Evolutionary conservation across 805 yeast species (phyloP).

Genomic region (Wickerhamiella domercqiae): DNA sequence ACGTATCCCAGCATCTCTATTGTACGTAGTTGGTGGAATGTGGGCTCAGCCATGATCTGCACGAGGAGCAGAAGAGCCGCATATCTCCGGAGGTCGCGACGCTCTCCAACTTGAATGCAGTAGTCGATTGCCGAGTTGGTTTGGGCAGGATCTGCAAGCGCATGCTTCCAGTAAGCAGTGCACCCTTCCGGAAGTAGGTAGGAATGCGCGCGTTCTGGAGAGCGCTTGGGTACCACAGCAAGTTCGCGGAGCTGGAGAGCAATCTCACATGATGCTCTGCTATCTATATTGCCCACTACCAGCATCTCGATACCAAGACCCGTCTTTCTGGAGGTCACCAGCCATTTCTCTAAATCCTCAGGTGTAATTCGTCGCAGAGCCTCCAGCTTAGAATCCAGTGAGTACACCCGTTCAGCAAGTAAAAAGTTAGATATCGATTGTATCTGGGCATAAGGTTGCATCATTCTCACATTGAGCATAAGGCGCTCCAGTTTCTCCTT

Average conservation of each 20-base stretch:
- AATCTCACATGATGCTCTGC: slow-evolving; percentile 34
- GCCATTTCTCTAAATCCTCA: slow-evolving; percentile 7
- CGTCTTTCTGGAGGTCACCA: slow-evolving; percentile 26
- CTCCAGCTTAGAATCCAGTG: slow-evolving; percentile 44
- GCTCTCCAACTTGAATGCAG: slow-evolving; percentile 48
- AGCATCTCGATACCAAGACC: slow-evolving; percentile 59
- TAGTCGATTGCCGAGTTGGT: slow-evolving; percentile 76
- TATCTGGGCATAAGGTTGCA: slow-evolving; percentile 67
- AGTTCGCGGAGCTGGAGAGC: slow-evolving; percentile 1
- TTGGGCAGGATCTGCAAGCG: slow-evolving; percentile 48
- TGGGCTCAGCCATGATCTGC: slow-evolving; percentile 70
- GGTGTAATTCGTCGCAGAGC: slow-evolving; percentile 33
- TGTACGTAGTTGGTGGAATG: slow-evolving; percentile 78
- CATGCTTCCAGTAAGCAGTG: slow-evolving; percentile 13
- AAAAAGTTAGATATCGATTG: slow-evolving; percentile 46
- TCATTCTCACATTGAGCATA: slow-evolving; percentile 51
- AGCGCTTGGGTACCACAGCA: not conserved
- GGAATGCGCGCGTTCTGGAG: slow-evolving; percentile 18
- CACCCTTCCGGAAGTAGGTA: slow-evolving; percentile 21
- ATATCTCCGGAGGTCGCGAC: slow-evolving; percentile 29
- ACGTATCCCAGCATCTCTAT: slow-evolving; percentile 92
- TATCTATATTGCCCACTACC: slow-evolving; percentile 56
- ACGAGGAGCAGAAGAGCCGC: slow-evolving; percentile 49
- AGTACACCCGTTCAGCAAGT: slow-evolving; percentile 59
- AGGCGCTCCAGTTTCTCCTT: slow-evolving; percentile 50